These are phyloP conservation scores for Penicillium italicum DNA, from an alignment of 2,329 filamentous ascomycete species.

Conservation along the genomic window DNA sequence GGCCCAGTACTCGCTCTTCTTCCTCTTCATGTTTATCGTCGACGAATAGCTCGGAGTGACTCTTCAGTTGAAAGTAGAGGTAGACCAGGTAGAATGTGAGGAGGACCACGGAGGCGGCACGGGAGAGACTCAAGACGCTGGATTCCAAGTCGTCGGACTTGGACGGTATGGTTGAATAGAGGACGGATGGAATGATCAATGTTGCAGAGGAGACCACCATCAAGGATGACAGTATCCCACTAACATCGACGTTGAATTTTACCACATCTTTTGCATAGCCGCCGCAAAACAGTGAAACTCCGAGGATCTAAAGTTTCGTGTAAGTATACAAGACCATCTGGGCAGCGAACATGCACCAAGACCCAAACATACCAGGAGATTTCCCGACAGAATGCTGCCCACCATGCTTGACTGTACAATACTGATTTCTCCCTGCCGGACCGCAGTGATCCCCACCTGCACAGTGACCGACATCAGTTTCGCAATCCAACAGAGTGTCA, in stretches of 20 bases:
- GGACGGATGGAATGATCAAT: slow-evolving; percentile 65
- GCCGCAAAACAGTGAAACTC: slow-evolving; percentile 80
- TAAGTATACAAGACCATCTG: not conserved
- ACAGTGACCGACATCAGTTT: not conserved
- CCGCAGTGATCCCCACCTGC: slow-evolving; percentile 61
- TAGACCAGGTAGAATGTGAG: slow-evolving; percentile 54
- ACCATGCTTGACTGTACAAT: slow-evolving; percentile 86
- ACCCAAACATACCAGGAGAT: slow-evolving; percentile 54
- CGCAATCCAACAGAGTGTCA: not conserved
- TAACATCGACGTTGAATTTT: slow-evolving; percentile 80
- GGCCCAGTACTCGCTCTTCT: slow-evolving; percentile 11
- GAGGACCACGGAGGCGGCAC: slow-evolving; percentile 53
- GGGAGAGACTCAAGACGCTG: slow-evolving; percentile 40
- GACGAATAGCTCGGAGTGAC: slow-evolving; percentile 17
- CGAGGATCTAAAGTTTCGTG: slow-evolving; percentile 56
- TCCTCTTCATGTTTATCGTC: slow-evolving; percentile 12
- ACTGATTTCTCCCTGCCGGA: slow-evolving; percentile 65
- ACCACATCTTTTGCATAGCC: slow-evolving; percentile 70
- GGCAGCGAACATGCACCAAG: not conserved
- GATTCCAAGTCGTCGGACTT: slow-evolving; percentile 5
- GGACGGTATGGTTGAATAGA: slow-evolving; percentile 16
- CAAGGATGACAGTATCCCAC: slow-evolving; percentile 74
- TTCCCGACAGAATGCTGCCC: slow-evolving; percentile 79
- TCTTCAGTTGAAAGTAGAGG: slow-evolving; percentile 52
- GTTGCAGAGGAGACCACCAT: slow-evolving; percentile 70